A percentile compares a stretch with the other conserved stretches of the same genome.
Evolutionary conservation across 2,329 filamentous ascomycete species (phyloP).

Genomic region (Coniochaeta sp.): DNA sequence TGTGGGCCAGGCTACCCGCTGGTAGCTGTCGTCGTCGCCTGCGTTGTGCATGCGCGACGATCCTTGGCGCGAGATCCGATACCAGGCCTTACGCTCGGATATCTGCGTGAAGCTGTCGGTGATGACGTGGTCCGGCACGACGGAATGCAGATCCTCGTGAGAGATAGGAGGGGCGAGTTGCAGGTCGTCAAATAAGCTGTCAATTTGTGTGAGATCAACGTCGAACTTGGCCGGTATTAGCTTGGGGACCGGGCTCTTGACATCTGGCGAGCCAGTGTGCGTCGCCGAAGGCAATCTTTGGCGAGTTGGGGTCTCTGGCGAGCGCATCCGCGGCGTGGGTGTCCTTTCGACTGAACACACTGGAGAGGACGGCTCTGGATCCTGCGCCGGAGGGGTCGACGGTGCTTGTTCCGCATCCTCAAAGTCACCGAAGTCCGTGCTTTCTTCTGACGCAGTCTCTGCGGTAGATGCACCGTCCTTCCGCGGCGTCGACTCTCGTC

Average conservation of each 20-base stretch:
- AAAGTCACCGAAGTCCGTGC: conserved; percentile 21
- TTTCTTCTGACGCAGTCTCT: conserved; percentile 8
- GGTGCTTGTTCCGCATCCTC: conserved; percentile 16
- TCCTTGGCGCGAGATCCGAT: conserved; percentile 54
- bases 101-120: conserved; percentile 45
- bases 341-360: conserved; percentile 7
- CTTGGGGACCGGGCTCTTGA: background rate
- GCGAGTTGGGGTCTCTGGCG: background rate
- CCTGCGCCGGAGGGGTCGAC: background rate
- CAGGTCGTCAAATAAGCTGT: conserved; percentile 20
- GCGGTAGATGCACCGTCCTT: background rate
- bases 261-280: background rate
- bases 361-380: background rate
- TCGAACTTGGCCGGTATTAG: background rate
- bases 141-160: conserved; percentile 12
- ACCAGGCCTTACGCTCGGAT: conserved; percentile 57
- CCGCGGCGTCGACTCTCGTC: conserved; percentile 5
- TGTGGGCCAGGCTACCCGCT: conserved; percentile 48
- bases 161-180: conserved; percentile 31
- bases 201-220: background rate
- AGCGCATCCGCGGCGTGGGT: conserved; percentile 10
- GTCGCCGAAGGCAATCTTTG: background rate
- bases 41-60: conserved; percentile 49
- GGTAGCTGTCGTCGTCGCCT: conserved; percentile 53
- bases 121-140: conserved; percentile 39